Evolutionary conservation across 2,329 filamentous ascomycete genomes (phyloP).

Genomic region (Drechslerella coelobrocha): DNA sequence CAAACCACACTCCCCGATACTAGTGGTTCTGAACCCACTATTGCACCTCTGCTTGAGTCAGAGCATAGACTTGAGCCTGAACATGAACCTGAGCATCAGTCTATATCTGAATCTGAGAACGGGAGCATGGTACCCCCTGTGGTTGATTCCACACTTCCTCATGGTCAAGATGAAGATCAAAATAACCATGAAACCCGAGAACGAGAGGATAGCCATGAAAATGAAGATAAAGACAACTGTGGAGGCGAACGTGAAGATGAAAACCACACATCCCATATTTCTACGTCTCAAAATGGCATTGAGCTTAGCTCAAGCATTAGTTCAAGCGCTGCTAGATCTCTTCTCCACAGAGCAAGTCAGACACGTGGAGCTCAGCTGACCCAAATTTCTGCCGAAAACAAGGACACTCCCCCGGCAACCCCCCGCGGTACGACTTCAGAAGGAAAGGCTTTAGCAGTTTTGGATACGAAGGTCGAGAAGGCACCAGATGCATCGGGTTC

Average conservation of each 20-base stretch:
- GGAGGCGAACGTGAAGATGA: neutral
- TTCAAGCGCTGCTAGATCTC: too few species aligned
- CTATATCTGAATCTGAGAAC: too few species aligned
- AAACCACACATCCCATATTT: too few species aligned
- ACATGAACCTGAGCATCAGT: too few species aligned
- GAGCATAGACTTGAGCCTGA: neutral
- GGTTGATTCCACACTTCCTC: too few species aligned
- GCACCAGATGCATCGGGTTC: conserved; percentile 57
- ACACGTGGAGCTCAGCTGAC: neutral
- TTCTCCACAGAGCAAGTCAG: neutral
- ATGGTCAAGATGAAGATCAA: neutral
- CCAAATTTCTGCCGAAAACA: conserved; percentile 18
- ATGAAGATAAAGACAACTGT: neutral
- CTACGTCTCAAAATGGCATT: too few species aligned
- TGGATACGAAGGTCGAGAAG: conserved; percentile 30
- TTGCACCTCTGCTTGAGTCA: neutral
- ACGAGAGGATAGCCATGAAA: neutral
- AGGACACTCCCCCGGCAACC: conserved; percentile 55
- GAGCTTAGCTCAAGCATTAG: too few species aligned
- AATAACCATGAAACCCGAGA: neutral
- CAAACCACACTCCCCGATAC: conserved; percentile 8
- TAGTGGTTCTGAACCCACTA: conserved; percentile 9
- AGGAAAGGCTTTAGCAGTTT: conserved; percentile 55
- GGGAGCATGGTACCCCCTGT: too few species aligned
- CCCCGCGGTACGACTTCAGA: conserved; percentile 56